Base-by-base conservation (phyloP, 495 filamentous ascomycete genomes). In the Extremus antarcticus region DNA sequence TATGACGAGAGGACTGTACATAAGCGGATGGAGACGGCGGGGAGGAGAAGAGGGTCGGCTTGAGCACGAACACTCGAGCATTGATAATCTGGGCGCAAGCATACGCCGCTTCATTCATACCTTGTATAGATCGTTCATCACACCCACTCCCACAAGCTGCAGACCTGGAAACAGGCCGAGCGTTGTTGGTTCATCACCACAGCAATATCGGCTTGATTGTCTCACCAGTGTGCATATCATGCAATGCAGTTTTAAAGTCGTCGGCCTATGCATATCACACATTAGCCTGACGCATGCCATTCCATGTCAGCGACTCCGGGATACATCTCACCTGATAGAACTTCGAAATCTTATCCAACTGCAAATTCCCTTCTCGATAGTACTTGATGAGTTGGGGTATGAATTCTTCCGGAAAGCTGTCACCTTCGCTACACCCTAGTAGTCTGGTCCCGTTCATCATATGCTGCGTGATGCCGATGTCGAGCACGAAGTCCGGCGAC, bases 161-260 rank as follows among this genome's bases (percentile, higher is more conserved):
- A n/a, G n/a, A n/a, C n/a, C n/a, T n/a, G n/a, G n/a, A n/a, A n/a
- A n/a, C n/a, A n/a, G n/a, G n/a, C n/a, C n/a, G n/a, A n/a, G n/a
- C n/a, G n/a, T n/a, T n/a, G n/a, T n/a, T n/a, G n/a, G n/a, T n/a
- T n/a, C n/a, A n/a, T n/a, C n/a, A n/a, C 66, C 66, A 68, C 2
- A 58, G 46, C 9, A 68, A 25, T 23, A 68, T 55, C 1, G 66
- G 66, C 55, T 68, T 68, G 15, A 68, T 58, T 2, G 58, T 55
- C 17, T 52, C 51, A 3, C 73, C 73, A 19, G 60, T 65, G 29
- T 75, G 69, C 65, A 75, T 58, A 50, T 71, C 70, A 24, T 70
- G 52, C 50, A 77, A 70, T n/a, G 73, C 76, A 55, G 70, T 65
- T 64, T 73, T 59, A 52, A 88, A 76, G 57, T 86, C 78, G 55